phyloP scores from a whole-genome alignment of 257 asterid genomes.

The Solanum neorickii region DNA sequence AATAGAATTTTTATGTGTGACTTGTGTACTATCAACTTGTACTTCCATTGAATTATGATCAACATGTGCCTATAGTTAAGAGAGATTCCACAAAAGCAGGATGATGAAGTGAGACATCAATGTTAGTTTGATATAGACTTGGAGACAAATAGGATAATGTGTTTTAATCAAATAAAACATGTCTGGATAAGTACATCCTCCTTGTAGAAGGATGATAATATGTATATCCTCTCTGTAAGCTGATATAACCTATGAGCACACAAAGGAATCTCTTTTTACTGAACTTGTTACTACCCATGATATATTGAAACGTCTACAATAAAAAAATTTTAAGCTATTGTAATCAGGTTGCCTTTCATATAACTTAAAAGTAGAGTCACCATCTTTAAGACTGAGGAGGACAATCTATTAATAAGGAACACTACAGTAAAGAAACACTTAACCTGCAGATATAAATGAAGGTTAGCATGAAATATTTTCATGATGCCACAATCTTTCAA shows the following conservation, averaged over 20 bases:
- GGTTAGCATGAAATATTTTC: neutral
- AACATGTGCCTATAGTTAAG: neutral
- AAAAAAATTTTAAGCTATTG: neutral
- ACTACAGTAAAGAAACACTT: neutral
- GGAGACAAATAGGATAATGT: neutral
- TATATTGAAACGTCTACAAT: neutral
- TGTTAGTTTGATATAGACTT: neutral
- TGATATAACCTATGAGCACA: neutral
- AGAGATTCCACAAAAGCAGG: neutral
- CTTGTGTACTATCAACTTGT: neutral
- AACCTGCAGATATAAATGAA: no score
- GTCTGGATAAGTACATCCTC: neutral
- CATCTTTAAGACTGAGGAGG: neutral
- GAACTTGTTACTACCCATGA: neutral
- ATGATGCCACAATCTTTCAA: neutral
- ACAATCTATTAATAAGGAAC: neutral
- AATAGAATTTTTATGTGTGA: neutral
- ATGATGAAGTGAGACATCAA: neutral
- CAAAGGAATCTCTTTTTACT: neutral
- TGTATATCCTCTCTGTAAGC: no score
- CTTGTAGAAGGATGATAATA: neutral
- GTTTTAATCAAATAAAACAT: neutral
- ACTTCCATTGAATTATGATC: neutral
- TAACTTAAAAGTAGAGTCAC: neutral
- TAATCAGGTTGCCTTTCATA: neutral